Evolutionary conservation across 1,139 yeast species (phyloP).

Genomic region (Geotrichum aggregatum): DNA sequence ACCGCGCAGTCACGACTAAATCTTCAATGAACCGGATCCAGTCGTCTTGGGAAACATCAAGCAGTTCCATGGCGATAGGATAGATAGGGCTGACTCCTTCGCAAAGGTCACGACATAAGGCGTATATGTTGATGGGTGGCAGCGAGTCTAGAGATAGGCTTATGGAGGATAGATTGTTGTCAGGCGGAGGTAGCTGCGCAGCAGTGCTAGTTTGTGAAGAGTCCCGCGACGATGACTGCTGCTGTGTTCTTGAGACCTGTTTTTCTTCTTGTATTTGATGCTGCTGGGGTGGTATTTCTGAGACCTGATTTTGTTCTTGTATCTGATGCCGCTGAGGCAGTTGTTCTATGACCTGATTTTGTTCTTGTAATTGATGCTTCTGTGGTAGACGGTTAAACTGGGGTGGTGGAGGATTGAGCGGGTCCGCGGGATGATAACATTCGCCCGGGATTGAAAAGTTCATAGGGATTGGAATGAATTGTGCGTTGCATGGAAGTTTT

Average conservation of each 20-base stretch:
- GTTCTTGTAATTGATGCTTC: not conserved
- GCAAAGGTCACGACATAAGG: constrained; percentile 10
- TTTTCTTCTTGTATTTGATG: not conserved
- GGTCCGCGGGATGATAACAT: constrained; percentile 8
- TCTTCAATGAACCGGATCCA: constrained; percentile 14
- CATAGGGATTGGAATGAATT: constrained; percentile 8
- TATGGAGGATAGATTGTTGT: not conserved
- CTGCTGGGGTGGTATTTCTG: not conserved
- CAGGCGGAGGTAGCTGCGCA: not conserved
- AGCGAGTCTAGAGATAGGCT: not conserved
- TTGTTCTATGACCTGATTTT: too few relatives aligned
- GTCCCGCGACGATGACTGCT: too few relatives aligned
- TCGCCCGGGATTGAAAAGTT: constrained; percentile 14
- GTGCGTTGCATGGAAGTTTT: not conserved
- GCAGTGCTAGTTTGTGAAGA: too few relatives aligned
- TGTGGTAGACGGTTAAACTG: constrained; percentile 3
- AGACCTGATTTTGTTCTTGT: not conserved
- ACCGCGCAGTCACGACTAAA: constrained; percentile 10
- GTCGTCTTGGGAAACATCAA: constrained; percentile 9
- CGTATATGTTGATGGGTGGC: constrained; percentile 4
- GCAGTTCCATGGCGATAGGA: constrained; percentile 1
- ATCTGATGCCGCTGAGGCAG: not conserved
- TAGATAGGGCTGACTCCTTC: constrained; percentile 10
- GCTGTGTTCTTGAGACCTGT: not conserved
- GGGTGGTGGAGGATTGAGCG: constrained; percentile 7